A percentile compares a stretch with the other conserved stretches of the same genome.
These are phyloP conservation scores for Ophiocordyceps sinensis DNA, from an alignment of 2,329 filamentous ascomycete genomes.

Conservation along the genomic window DNA sequence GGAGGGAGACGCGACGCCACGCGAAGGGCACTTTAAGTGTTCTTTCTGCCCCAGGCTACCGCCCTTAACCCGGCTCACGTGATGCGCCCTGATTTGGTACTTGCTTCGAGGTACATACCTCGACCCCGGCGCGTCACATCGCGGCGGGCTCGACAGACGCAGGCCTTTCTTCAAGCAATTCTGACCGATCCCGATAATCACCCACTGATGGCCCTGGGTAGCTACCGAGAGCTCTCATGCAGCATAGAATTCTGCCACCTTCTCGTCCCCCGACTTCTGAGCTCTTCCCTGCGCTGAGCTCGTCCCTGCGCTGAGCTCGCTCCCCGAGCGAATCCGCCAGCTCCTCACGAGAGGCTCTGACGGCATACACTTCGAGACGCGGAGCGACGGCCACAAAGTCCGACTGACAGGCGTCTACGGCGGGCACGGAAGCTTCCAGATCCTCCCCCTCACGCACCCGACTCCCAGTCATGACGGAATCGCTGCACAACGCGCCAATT, in stretches of 20 bases:
- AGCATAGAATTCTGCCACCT: background rate
- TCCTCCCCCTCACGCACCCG: background rate
- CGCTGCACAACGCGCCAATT: conserved; percentile 90
- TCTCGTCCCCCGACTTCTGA: background rate
- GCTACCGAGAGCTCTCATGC: background rate
- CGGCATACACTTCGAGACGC: too few relatives aligned
- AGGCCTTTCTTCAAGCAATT: background rate
- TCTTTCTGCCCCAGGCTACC: conserved; percentile 18
- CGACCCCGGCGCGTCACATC: background rate
- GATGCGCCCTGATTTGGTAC: conserved; percentile 13
- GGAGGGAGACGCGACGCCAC: conserved; percentile 22
- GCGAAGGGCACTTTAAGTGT: conserved; percentile 22
- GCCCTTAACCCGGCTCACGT: conserved; percentile 11
- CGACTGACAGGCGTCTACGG: too few relatives aligned
- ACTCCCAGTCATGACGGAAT: conserved; percentile 34
- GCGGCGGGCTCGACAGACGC: background rate
- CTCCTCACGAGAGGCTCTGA: background rate
- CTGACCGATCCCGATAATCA: background rate
- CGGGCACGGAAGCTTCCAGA: too few relatives aligned
- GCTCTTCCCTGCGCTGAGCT: too few relatives aligned
- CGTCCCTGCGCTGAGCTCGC: background rate
- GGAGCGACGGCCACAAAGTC: too few relatives aligned
- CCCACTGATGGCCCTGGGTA: background rate
- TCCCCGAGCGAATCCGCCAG: background rate
- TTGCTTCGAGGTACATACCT: too few relatives aligned